phyloP scores from a whole-genome alignment of 2,329 filamentous ascomycete genomes.

The Sporothrix dimorphospora region DNA sequence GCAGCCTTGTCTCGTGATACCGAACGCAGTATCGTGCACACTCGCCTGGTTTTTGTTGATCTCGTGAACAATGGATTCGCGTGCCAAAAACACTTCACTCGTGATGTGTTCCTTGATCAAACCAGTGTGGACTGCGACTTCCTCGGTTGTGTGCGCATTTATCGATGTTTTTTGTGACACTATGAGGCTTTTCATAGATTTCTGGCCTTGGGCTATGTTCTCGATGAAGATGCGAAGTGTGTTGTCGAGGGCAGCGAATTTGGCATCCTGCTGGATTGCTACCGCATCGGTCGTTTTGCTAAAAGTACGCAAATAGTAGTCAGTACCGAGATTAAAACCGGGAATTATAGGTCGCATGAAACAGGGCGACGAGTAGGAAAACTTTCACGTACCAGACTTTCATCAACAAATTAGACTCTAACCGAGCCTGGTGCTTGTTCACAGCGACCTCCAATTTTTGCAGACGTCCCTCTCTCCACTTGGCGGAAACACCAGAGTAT shows the following conservation, averaged over 20 bases:
- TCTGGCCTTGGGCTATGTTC: constrained; percentile 2
- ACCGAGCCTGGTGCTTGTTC: constrained; percentile 4
- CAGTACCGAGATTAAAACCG: neutral
- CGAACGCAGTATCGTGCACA: too few species aligned
- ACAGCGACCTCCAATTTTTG: neutral
- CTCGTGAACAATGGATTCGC: neutral
- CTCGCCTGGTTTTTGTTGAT: neutral
- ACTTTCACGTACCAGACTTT: constrained; percentile 4
- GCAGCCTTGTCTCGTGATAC: neutral
- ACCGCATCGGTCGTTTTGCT: constrained; percentile 16
- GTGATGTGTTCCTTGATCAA: neutral
- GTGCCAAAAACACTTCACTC: neutral
- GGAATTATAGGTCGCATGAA: neutral
- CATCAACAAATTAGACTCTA: neutral
- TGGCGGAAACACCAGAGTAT: constrained; percentile 4
- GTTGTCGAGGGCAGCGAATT: neutral
- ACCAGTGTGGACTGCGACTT: neutral
- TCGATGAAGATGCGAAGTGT: neutral
- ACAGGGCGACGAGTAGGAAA: too few species aligned
- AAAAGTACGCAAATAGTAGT: neutral
- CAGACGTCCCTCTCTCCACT: neutral
- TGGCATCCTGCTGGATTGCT: neutral
- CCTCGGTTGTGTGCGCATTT: neutral
- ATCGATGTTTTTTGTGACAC: neutral
- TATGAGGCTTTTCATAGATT: neutral